Percentiles rank a stretch among this genome's conserved stretches.
phyloP scores from a whole-genome alignment of 169 alveolate species.

The Plasmodium coatneyi region DNA sequence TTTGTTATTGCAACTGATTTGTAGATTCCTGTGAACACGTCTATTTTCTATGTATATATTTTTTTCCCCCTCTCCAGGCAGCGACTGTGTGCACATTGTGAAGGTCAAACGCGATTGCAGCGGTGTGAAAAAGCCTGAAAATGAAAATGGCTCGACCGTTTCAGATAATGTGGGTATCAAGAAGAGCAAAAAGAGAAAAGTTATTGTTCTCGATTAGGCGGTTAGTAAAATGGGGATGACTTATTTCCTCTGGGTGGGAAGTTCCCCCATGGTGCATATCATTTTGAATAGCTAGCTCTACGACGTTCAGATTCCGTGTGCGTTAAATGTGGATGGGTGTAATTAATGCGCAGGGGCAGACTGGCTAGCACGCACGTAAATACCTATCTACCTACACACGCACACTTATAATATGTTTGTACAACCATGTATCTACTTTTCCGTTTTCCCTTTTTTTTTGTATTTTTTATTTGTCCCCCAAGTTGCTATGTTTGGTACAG shows the following conservation, averaged over 20 bases:
- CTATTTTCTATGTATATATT: not conserved
- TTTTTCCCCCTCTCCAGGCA: constrained; percentile 4
- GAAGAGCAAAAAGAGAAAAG: constrained; percentile 16
- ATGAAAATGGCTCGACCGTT: not conserved
- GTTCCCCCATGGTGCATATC: not conserved
- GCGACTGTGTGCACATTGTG: constrained; percentile 3
- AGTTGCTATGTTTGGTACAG: not conserved
- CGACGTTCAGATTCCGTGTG: not conserved
- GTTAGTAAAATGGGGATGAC: not conserved
- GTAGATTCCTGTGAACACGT: not conserved
- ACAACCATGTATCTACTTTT: not conserved
- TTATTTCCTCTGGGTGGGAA: not conserved
- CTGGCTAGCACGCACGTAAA: not conserved
- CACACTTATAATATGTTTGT: not conserved
- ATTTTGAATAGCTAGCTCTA: not conserved
- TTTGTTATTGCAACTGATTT: not conserved
- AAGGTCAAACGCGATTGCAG: constrained; percentile 6
- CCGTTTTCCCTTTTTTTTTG: not conserved
- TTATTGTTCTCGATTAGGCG: constrained; percentile 10
- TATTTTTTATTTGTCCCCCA: not conserved
- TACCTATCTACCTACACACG: not conserved
- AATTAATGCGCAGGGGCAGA: not conserved
- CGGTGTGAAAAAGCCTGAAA: not conserved
- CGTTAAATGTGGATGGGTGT: not conserved
- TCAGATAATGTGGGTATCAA: not conserved